Base-by-base conservation (phyloP, 257 asterid species). In the Eucommia ulmoides region DNA sequence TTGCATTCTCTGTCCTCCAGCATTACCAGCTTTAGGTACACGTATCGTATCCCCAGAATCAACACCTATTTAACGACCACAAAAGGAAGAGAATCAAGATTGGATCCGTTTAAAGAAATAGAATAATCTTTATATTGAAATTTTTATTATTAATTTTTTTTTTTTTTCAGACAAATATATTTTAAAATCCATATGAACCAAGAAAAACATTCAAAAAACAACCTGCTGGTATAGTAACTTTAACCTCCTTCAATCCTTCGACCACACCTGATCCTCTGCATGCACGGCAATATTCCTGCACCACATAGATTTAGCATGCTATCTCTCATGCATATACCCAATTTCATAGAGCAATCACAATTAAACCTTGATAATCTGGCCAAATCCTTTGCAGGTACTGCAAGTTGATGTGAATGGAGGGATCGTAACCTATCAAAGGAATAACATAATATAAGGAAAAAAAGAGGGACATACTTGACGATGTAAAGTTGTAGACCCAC, bases 171-270 rank as follows among this genome's bases (percentile, higher is more conserved):
- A n/a, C n/a, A n/a, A n/a, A n/a, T n/a, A n/a, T n/a, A n/a, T n/a
- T n/a, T n/a, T n/a, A n/a, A n/a, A n/a, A n/a, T 6, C 9, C 48
- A 2, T 16, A 8, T 51, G 19, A 47, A 21, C 10, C 52, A 55
- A 49, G 54, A 38, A 51, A 49, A 49, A 49, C 52, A 6, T 20
- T 41, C 22, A 57, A 52, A n/a, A 35, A 64, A 71, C 50, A 67
- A 88, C 97, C 96, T 71, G 85, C 75, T 15, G 96, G 97, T 74
- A 89, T 61, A 51, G 80, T 71, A 54, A 89, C 85, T 74, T 72
- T 71, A 53, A 82, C 93, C 52, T 84, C 81, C 68, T 67, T 85
- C 65, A 66, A 80, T 53, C 85, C 93, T 58, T 73, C 67, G 64
- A 79, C 71, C 51, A 69, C 75, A 56, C 97, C 96, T 53, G 83